Base-by-base conservation (phyloP, 1,139 yeast genomes). In the Debaryomycetaceae sp. region DNA sequence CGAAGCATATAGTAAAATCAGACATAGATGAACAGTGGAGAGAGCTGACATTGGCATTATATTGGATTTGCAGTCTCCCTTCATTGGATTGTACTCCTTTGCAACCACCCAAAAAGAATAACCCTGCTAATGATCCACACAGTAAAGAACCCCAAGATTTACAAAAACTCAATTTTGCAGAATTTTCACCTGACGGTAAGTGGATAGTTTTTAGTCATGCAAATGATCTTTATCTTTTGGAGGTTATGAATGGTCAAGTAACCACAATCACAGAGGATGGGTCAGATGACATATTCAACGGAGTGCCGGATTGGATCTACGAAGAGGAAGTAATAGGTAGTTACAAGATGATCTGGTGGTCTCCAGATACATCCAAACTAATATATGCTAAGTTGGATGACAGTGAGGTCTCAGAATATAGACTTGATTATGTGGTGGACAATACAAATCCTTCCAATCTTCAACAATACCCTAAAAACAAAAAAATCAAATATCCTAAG, bases 291-390 rank as follows among this genome's bases (percentile, higher is more conserved):
- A 68, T 87, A n/a, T 78, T 81, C 51, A 88, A 92, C 55, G 99
- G 96, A 0, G 83, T 80, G 46, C 85, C 97, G 0, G 98, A 92
- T 54, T 92, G 98, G 98, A 87, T 92, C 0, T 92, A 92, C 56
- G 98, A 92, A 58, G 98, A 94, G 53, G 98, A 94, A 54, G 89
- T 92, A 1, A 59, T 83, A 5, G 72, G 76, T 0, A 66, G 71
- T 5, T 87, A 84, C 48, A 66, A 66, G 33, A 79, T 94, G 3
- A 60, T 88, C 17, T 92, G 96, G 95, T 92, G 97, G 96, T 74
- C 92, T 11, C 84, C 86, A 0, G 79, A 83, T 50, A 89, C 86
- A 46, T 59, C 77, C 5, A 67, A 71, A 44, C 55, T 92, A 37
- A 76, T 89, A 0, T 92, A 70, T 55, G 71, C 87, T 34, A 71